These are phyloP conservation scores for Scheffersomyces illinoinensis DNA, from an alignment of 1,139 yeast genomes.

Conservation along the genomic window DNA sequence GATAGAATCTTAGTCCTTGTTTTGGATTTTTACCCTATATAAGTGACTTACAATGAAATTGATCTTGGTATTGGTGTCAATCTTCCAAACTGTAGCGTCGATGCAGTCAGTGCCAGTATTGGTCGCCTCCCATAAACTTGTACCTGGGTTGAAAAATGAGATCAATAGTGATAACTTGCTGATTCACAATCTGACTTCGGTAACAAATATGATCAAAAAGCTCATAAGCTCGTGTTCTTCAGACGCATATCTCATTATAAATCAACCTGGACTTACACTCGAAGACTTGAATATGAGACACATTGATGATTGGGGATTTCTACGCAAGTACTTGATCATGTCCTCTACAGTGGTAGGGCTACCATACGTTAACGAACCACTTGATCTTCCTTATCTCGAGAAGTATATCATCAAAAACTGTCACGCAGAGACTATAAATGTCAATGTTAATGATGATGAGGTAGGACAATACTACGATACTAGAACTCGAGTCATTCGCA, in stretches of 20 bases:
- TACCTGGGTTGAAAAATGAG: slow-evolving; percentile 37
- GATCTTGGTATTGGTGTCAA: not conserved
- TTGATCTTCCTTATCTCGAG: slow-evolving; percentile 52
- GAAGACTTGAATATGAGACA: slow-evolving; percentile 52
- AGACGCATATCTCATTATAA: slow-evolving; percentile 66
- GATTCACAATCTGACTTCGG: slow-evolving; percentile 25
- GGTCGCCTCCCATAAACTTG: slow-evolving; percentile 45
- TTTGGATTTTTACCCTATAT: not conserved
- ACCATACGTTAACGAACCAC: slow-evolving; percentile 48
- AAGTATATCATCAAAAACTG: slow-evolving; percentile 47
- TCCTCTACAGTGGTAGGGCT: slow-evolving; percentile 66
- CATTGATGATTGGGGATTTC: slow-evolving; percentile 49
- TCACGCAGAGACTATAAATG: slow-evolving; percentile 43
- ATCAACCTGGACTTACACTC: slow-evolving; percentile 66
- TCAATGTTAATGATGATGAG: slow-evolving; percentile 44
- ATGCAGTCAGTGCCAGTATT: slow-evolving; percentile 33
- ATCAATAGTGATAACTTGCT: slow-evolving; percentile 18
- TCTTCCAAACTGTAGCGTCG: not conserved
- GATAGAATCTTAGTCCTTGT: too few species aligned
- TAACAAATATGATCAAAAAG: slow-evolving; percentile 47
- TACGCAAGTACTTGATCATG: slow-evolving; percentile 55
- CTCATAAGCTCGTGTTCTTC: slow-evolving; percentile 63
- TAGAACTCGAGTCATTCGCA: slow-evolving; percentile 56
- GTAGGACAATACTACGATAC: slow-evolving; percentile 55
- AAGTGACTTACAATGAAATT: not conserved